Percentiles rank a stretch among this genome's conserved stretches.
phyloP scores from a whole-genome alignment of 768 basidiomycete species.

The Tricholoma flavovirens region DNA sequence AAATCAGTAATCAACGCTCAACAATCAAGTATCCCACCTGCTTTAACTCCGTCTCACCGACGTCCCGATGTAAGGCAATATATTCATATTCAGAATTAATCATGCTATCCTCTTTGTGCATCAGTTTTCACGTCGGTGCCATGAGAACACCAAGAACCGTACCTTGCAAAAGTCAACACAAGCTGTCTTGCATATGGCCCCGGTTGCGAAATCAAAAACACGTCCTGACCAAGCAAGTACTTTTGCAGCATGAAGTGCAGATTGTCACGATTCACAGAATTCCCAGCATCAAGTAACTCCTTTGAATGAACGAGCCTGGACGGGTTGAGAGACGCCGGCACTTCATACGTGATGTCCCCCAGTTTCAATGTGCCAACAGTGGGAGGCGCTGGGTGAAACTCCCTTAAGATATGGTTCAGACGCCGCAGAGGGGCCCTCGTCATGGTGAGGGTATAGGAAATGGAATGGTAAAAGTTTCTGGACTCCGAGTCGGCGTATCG shows the following conservation, averaged over 20 bases:
- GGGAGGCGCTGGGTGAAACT: slow-evolving; percentile 33
- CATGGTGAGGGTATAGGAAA: slow-evolving; percentile 19
- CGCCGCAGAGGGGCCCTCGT: slow-evolving; percentile 34
- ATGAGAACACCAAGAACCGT: neutral
- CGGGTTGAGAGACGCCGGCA: slow-evolving; percentile 43
- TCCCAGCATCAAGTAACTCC: slow-evolving; percentile 43
- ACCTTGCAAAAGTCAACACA: slow-evolving; percentile 62
- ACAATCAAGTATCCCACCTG: slow-evolving; percentile 33
- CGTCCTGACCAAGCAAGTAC: slow-evolving; percentile 59
- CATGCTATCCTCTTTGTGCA: slow-evolving; percentile 33
- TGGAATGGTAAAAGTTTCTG: too few relatives aligned
- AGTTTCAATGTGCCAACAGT: slow-evolving; percentile 51
- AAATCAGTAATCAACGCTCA: neutral
- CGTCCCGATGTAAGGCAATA: slow-evolving; percentile 60
- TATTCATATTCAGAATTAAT: slow-evolving; percentile 68
- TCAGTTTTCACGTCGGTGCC: neutral
- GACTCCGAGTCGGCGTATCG: too few relatives aligned
- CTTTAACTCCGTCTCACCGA: slow-evolving; percentile 69
- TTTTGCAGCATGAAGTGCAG: slow-evolving; percentile 66
- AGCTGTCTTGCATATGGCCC: slow-evolving; percentile 61
- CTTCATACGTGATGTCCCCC: slow-evolving; percentile 50
- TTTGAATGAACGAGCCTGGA: slow-evolving; percentile 41
- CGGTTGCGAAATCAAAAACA: slow-evolving; percentile 61
- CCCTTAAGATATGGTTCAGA: slow-evolving; percentile 41
- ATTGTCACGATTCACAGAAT: slow-evolving; percentile 50